Evolutionary conservation across 208 protist species (phyloP).

Genomic region (Trypanosoma boissoni): DNA sequence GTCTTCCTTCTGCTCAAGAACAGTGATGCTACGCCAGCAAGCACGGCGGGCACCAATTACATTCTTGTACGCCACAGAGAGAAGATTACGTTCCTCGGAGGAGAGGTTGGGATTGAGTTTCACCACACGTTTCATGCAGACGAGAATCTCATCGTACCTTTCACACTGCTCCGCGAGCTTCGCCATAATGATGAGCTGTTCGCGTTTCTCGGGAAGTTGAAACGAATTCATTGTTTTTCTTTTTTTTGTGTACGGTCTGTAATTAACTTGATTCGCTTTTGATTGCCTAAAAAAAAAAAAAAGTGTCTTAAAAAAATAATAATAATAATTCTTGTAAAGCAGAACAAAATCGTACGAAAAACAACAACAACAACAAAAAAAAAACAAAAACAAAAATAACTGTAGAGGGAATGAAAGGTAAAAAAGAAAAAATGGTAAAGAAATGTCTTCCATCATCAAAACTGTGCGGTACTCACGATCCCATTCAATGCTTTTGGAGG

Average conservation of each 20-base stretch:
- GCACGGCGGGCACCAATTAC: conserved; percentile 98
- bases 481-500: too few relatives aligned
- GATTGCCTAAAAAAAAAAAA: conserved; percentile 1
- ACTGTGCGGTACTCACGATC: too few relatives aligned
- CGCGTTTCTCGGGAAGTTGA: conserved; percentile 84
- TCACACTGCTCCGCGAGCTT: conserved; percentile 99
- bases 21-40: conserved; percentile 98
- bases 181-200: conserved; percentile 94
- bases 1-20: conserved; percentile 97
- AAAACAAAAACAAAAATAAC: too few relatives aligned
- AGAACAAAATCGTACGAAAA: background rate
- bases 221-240: conserved; percentile 1
- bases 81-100: conserved; percentile 99
- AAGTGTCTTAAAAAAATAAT: background rate
- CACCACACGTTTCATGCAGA: conserved; percentile 98
- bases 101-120: conserved; percentile 93
- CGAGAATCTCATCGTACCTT: conserved; percentile 99
- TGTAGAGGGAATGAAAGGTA: too few relatives aligned
- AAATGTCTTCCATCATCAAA: too few relatives aligned
- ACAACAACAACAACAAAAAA: background rate
- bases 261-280: background rate
- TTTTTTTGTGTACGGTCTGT: too few relatives aligned
- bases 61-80: conserved; percentile 99
- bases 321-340: background rate
- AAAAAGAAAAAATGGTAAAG: too few relatives aligned